These are phyloP conservation scores for Penicillium paneum DNA, from an alignment of 2,329 filamentous ascomycete species.

Conservation along the genomic window DNA sequence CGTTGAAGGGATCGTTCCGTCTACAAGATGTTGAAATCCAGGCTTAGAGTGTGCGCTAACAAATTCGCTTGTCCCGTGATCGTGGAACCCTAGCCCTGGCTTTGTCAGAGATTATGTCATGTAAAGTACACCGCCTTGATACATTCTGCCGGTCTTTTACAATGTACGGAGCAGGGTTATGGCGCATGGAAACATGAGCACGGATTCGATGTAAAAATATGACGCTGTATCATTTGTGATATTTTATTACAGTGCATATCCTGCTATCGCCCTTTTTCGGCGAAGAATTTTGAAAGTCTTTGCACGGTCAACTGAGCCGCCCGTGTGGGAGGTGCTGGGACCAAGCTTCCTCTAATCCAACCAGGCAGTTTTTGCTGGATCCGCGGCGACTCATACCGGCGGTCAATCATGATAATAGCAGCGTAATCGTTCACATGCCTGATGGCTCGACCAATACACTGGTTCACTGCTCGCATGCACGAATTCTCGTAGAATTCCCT, in stretches of 20 bases:
- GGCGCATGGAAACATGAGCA: neutral
- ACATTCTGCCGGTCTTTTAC: constrained; percentile 6
- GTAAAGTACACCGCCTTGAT: neutral
- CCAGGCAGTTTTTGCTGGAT: constrained; percentile 77
- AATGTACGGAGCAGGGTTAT: neutral
- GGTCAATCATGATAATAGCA: constrained; percentile 80
- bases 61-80: constrained; percentile 37
- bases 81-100: constrained; percentile 30
- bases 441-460: constrained; percentile 91
- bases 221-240: neutral
- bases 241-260: neutral
- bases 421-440: constrained; percentile 86
- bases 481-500: constrained; percentile 88
- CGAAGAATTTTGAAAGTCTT: constrained; percentile 36
- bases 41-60: constrained; percentile 40
- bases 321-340: constrained; percentile 19
- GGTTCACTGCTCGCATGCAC: constrained; percentile 95
- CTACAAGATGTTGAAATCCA: constrained; percentile 38
- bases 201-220: neutral
- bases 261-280: constrained; percentile 9
- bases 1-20: constrained; percentile 34
- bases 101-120: constrained; percentile 6
- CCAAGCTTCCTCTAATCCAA: constrained; percentile 77
- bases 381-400: constrained; percentile 68
- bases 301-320: constrained; percentile 28